Base-by-base conservation (phyloP, 768 basidiomycete genomes). In the Pleurotus djamor region DNA sequence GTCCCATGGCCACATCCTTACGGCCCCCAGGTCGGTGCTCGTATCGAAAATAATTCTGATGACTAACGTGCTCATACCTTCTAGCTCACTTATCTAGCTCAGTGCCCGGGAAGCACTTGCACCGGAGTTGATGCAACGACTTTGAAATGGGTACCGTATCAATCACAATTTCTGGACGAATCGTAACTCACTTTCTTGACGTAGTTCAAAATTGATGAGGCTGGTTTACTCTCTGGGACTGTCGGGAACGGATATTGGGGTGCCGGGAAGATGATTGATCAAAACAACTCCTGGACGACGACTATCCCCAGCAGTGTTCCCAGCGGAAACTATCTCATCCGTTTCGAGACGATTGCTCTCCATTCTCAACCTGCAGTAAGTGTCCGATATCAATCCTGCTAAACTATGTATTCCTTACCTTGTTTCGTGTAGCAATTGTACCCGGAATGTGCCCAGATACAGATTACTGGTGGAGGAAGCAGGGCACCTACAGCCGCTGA, bases 391-490 rank as follows among this genome's bases (percentile, higher is more conserved):
- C 21, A 16, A 51, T 34, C 17, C 4, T 5, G 8, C 21, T 51
- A 9, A 6, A 32, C n/a, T 10, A 8, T 32, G 4, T 35, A 6
- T 21, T 5, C 12, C 12, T 12, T 41, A 2, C 28, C 3, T 12
- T 33, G 34, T 17, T 3, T 28, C 9, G 17, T 71, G 12, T 68
- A 84, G 70, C 85, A 91, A 79, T 83, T 90, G 69, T 91, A 91
- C 66, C 86, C 88, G 0, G 84, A 87, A 65, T 79, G 79, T 55
- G 79, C 79, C 12, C 79, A 81, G 62, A 68, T 79, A 21, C 59
- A 64, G 34, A 78, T 81, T 59, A 76, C 74, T 21, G 75, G 74
- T 34, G 76, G 78, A 34, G 79, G 79, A 6, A 71, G 61, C 55
- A 61, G 71, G 8, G 73, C 74, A 1, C 79, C 79, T 0, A 75